Conservation (phyloP, 2,329 filamentous ascomycete genomes). For the Sporothrix euskadiensis region DNA sequence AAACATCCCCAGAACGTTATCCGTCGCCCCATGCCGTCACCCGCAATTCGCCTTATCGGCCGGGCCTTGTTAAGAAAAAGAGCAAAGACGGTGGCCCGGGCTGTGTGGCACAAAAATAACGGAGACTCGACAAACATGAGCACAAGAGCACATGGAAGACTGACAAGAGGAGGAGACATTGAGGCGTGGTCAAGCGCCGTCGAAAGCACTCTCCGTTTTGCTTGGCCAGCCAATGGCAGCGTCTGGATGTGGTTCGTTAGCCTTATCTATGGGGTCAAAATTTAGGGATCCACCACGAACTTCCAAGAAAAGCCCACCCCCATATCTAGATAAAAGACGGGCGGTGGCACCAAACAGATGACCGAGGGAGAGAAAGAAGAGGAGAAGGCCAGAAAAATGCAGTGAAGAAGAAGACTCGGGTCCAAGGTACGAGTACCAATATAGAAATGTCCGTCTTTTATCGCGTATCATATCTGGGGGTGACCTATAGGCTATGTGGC, state of each 20-base stretch:
- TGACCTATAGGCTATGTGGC: neutral
- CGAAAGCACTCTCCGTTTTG: neutral
- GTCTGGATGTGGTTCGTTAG: neutral
- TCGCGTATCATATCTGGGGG: constrained; percentile 1
- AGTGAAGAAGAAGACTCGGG: too few species aligned
- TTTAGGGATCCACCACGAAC: neutral
- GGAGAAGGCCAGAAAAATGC: neutral
- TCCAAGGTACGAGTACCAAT: neutral
- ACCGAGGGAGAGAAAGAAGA: neutral
- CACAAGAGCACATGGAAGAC: neutral
- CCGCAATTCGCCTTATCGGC: neutral
- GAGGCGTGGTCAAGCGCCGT: neutral
- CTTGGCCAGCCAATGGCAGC: neutral
- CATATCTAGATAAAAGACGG: constrained; percentile 1
- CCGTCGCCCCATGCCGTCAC: neutral
- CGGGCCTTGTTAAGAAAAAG: neutral
- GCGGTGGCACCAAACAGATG: neutral
- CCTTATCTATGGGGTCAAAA: constrained; percentile 10
- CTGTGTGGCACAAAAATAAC: neutral
- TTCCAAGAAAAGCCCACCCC: neutral
- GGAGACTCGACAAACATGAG: neutral
- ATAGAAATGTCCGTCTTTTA: constrained; percentile 3
- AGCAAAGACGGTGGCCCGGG: constrained; percentile 8
- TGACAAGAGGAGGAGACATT: neutral
- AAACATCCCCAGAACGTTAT: neutral